Evolutionary conservation across 2,329 filamentous ascomycete genomes (phyloP).

Genomic region (Paecilomyces dactylethromorphus): DNA sequence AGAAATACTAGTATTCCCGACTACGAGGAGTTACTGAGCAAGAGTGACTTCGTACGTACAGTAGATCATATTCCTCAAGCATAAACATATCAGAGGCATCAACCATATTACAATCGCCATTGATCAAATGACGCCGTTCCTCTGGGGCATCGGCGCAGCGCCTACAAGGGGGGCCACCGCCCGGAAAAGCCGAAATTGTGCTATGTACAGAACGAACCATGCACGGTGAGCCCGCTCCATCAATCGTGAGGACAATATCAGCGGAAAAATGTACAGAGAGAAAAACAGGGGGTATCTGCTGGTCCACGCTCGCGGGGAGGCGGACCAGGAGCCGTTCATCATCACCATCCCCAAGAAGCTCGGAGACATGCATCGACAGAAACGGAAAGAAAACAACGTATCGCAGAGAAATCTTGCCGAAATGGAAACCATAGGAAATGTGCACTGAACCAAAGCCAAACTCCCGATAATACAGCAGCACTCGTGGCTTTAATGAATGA

Average conservation of each 20-base stretch:
- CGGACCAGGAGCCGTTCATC: slow-evolving; percentile 13
- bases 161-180: background rate
- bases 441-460: too few species aligned
- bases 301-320: slow-evolving; percentile 11
- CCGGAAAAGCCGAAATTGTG: background rate
- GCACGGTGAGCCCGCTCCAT: background rate
- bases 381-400: background rate
- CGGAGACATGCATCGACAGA: background rate
- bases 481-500: too few species aligned
- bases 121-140: background rate
- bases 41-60: background rate
- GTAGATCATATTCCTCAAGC: background rate
- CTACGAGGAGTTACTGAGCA: background rate
- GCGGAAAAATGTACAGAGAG: slow-evolving; percentile 3
- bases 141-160: background rate
- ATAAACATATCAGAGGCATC: background rate
- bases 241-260: background rate
- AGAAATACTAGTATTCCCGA: too few species aligned
- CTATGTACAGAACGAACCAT: background rate
- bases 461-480: too few species aligned
- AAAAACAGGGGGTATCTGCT: slow-evolving; percentile 28
- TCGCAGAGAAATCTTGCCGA: too few species aligned
- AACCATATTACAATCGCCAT: background rate
- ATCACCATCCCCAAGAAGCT: background rate
- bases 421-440: too few species aligned